Evolutionary conservation across 2,329 filamentous ascomycete genomes (phyloP).

Genomic region (Aspergillus fischeri): DNA sequence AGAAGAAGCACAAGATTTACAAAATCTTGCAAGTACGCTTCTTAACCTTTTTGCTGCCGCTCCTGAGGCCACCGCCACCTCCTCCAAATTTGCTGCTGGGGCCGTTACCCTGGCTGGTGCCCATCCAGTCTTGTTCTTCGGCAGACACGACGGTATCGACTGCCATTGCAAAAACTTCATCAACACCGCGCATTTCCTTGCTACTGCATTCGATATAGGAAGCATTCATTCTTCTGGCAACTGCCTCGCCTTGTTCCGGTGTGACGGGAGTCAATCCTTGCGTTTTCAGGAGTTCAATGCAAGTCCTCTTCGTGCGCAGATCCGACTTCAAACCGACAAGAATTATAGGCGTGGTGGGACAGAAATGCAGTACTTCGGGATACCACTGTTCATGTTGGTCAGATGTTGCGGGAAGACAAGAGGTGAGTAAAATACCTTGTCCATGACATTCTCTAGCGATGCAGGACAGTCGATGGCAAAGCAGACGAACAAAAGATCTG

Average conservation of each 20-base stretch:
- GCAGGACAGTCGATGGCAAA: slow-evolving; percentile 99
- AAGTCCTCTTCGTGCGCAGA: slow-evolving; percentile 89
- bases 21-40: slow-evolving; percentile 79
- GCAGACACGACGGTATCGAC: slow-evolving; percentile 86
- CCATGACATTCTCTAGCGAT: slow-evolving; percentile 95
- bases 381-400: slow-evolving; percentile 71
- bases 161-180: slow-evolving; percentile 91
- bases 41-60: slow-evolving; percentile 63
- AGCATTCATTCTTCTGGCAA: slow-evolving; percentile 90
- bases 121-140: slow-evolving; percentile 57
- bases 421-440: slow-evolving; percentile 68
- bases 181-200: slow-evolving; percentile 93
- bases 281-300: slow-evolving; percentile 97
- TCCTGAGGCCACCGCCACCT: slow-evolving; percentile 29
- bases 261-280: slow-evolving; percentile 95
- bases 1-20: slow-evolving; percentile 44
- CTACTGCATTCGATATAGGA: slow-evolving; percentile 98
- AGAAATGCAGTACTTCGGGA: slow-evolving; percentile 97
- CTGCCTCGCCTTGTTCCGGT: slow-evolving; percentile 77
- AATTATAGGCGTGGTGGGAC: slow-evolving; percentile 91
- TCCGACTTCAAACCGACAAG: slow-evolving; percentile 97
- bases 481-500: slow-evolving; percentile 95
- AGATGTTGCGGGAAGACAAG: slow-evolving; percentile 6
- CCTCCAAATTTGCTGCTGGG: slow-evolving; percentile 27
- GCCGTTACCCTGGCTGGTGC: slow-evolving; percentile 17